A percentile compares a stretch with the other conserved stretches of the same genome.
Evolutionary conservation across 2,329 filamentous ascomycete genomes (phyloP).

Genomic region (Pseudocercospora macadamiae): DNA sequence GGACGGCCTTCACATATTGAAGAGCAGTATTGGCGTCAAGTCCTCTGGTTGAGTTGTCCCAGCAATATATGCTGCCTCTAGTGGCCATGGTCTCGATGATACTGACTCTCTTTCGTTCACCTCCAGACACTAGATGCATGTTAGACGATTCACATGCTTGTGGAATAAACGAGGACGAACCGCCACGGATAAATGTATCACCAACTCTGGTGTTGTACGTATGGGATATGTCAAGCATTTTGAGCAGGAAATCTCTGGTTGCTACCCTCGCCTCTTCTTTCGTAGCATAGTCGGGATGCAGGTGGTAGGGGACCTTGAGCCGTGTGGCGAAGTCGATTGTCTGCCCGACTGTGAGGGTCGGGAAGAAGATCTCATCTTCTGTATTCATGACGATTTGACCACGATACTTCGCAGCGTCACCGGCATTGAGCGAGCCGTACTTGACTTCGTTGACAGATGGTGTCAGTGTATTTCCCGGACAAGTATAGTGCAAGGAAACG

Average conservation of each 20-base stretch:
- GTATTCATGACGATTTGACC: constrained; percentile 50
- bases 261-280: constrained; percentile 40
- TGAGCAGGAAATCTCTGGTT: constrained; percentile 54
- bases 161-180: too few species aligned
- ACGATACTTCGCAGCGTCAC: constrained; percentile 47
- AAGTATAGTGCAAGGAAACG: constrained; percentile 27
- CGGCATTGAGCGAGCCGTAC: constrained; percentile 53
- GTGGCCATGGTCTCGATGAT: constrained; percentile 67
- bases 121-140: too few species aligned
- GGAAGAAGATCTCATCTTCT: constrained; percentile 55
- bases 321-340: constrained; percentile 59
- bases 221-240: constrained; percentile 60
- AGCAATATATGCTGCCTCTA: constrained; percentile 61
- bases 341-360: constrained; percentile 58
- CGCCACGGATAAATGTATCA: constrained; percentile 65
- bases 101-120: constrained; percentile 69
- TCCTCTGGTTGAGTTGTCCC: constrained; percentile 69
- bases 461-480: too few species aligned
- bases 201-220: constrained; percentile 68
- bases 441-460: constrained; percentile 52
- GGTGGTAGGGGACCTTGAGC: constrained; percentile 51
- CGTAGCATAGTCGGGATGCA: constrained; percentile 29
- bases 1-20: constrained; percentile 54
- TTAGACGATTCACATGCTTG: too few species aligned
- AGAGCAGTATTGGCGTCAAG: constrained; percentile 67